Evolutionary conservation across 192 early-diverging fungal species (phyloP).

Genomic region (Martensiomyces pterosporus): DNA sequence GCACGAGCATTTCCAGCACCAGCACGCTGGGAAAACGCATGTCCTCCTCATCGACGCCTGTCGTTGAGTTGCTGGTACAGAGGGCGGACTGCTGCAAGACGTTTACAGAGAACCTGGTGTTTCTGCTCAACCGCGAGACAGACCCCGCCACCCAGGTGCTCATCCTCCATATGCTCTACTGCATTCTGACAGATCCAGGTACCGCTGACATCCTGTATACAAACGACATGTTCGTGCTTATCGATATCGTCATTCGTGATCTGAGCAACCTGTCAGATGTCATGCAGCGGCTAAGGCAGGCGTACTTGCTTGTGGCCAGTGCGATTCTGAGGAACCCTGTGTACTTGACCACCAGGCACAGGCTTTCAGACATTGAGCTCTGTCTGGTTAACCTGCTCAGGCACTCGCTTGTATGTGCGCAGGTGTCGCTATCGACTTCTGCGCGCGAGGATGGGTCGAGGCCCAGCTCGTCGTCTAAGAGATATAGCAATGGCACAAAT

Average conservation of each 20-base stretch:
- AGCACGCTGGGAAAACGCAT: neutral
- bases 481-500: too few species aligned
- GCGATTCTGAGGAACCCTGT: slow-evolving; percentile 65
- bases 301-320: slow-evolving; percentile 63
- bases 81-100: slow-evolving; percentile 60
- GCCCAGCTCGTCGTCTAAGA: too few species aligned
- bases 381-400: slow-evolving; percentile 41
- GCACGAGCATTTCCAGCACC: neutral
- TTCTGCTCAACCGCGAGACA: slow-evolving; percentile 88
- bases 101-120: slow-evolving; percentile 84
- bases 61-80: slow-evolving; percentile 32
- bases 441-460: too few species aligned
- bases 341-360: slow-evolving; percentile 30
- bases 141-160: slow-evolving; percentile 41
- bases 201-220: slow-evolving; percentile 81
- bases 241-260: slow-evolving; percentile 85
- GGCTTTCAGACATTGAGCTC: slow-evolving; percentile 48
- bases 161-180: slow-evolving; percentile 68
- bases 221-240: slow-evolving; percentile 82
- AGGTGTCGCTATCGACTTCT: slow-evolving; percentile 17
- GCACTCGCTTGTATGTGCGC: slow-evolving; percentile 40
- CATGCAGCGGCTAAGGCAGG: slow-evolving; percentile 60
- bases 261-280: slow-evolving; percentile 68
- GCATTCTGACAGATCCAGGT: slow-evolving; percentile 60
- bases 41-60: slow-evolving; percentile 9